Base-by-base conservation (phyloP, 2,329 filamentous ascomycete genomes). In the Ophiostoma quercus region DNA sequence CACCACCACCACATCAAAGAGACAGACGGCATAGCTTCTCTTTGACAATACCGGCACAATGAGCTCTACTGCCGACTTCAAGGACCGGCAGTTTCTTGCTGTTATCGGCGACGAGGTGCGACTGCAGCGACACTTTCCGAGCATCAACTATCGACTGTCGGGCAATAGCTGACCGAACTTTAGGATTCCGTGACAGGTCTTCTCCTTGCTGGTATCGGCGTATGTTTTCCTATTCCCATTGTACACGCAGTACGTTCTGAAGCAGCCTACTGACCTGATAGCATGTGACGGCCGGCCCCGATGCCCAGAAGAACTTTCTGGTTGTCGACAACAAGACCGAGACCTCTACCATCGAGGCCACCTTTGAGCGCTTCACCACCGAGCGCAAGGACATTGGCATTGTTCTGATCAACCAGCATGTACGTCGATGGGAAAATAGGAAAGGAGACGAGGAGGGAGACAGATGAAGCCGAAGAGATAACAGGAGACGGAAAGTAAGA, bases 381-480 rank as follows among this genome's bases (percentile, higher is more conserved):
- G 87, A 95, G 80, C 86, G 95, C 78, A 98, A 98, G 80, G 95
- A 99, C 78, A 97, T 99, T 79, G 95, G 93, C 37, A 96, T 99
- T 76, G 80, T 99, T 72, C 83, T 99, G 74, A 98, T 99, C 80
- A 99, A 99, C 80, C 95, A 99, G 81, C 95, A 99, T 82, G 94
- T 97, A 81, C 73, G 84, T 82, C 12, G 0, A 63, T 19, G 7
- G 39, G 16, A n/a, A 2, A 22, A 1, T 14, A n/a, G 43, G 29
- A 32, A 19, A 66, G 41, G n/a, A 57, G 51, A 25, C 16, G 47
- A 51, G 47, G 47, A 51, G 16, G 47, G 16, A 51, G n/a, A 7
- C 14, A 2, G 47, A 14, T 2, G 39, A 41, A 51, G 47, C n/a
- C 47, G 47, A 51, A 22, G n/a, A 22, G 47, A 51, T 41, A 41